Conservation (phyloP, 495 filamentous ascomycete genomes). For the Cryomyces minteri region DNA sequence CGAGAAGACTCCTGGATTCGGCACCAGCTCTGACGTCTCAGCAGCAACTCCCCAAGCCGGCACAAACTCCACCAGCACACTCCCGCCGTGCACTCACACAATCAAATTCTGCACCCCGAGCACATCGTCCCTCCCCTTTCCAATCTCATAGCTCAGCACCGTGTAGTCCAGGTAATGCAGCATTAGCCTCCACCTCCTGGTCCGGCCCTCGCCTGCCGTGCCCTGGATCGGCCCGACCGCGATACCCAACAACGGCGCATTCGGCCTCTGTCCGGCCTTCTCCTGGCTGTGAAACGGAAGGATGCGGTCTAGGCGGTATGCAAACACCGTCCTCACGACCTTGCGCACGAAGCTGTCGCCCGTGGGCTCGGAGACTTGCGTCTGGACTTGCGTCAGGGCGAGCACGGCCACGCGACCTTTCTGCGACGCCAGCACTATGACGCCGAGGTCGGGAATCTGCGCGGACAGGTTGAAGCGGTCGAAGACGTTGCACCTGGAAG, state of each 20-base stretch:
- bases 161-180: constrained; percentile 59
- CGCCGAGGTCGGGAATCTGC: constrained; percentile 58
- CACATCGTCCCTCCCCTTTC: constrained; percentile 1
- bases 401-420: constrained; percentile 60
- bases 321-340: constrained; percentile 14
- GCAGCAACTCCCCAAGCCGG: no score
- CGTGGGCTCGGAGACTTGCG: constrained; percentile 1
- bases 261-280: constrained; percentile 22
- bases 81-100: no score
- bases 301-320: constrained; percentile 37
- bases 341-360: constrained; percentile 5
- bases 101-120: no score
- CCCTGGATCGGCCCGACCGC: constrained; percentile 46
- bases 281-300: constrained; percentile 34
- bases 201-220: constrained; percentile 18
- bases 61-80: no score
- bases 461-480: constrained; percentile 63
- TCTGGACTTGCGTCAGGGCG: constrained; percentile 35
- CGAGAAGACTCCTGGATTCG: no score
- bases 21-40: no score
- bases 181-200: constrained; percentile 47
- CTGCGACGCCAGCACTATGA: constrained; percentile 56
- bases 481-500: constrained; percentile 10
- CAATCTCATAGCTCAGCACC: constrained; percentile 67
- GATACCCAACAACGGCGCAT: constrained; percentile 32